Conservation (phyloP, 208 protist species). For the Trypanosoma melophagium region DNA sequence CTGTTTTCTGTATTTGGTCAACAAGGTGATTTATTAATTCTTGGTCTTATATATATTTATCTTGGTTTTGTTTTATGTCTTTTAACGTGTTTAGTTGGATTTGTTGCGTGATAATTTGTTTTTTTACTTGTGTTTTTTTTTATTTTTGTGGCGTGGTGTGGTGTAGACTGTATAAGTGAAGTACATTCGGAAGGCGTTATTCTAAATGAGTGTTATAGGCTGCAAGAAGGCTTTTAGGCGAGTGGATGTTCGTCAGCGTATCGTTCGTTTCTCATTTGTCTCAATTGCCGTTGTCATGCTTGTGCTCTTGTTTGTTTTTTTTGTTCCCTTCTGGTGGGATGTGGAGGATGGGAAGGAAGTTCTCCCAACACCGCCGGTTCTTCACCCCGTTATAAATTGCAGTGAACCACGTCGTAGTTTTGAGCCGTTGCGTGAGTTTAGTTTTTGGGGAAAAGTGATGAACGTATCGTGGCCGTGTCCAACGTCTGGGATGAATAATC, state of each 20-base stretch:
- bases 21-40: no score
- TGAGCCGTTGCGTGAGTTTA: slow-evolving; percentile 23
- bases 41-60: no score
- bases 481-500: slow-evolving; percentile 38
- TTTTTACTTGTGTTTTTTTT: no score
- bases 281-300: neutral
- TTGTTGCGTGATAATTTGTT: no score
- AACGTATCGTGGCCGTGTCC: slow-evolving; percentile 27
- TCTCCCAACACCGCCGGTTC: neutral
- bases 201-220: neutral
- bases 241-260: neutral
- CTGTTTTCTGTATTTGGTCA: no score
- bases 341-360: neutral
- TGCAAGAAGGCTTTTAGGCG: neutral
- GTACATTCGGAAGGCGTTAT: neutral
- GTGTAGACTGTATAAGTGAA: neutral
- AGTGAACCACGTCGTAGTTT: slow-evolving; percentile 2
- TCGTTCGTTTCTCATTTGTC: neutral
- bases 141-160: neutral
- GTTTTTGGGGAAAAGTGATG: slow-evolving; percentile 27
- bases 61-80: no score
- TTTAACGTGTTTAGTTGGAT: no score
- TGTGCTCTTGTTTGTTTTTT: neutral
- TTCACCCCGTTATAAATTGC: neutral
- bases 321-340: neutral